phyloP scores from a whole-genome alignment of 2,329 filamentous ascomycete genomes.

The Fusarium guadeloupense region DNA sequence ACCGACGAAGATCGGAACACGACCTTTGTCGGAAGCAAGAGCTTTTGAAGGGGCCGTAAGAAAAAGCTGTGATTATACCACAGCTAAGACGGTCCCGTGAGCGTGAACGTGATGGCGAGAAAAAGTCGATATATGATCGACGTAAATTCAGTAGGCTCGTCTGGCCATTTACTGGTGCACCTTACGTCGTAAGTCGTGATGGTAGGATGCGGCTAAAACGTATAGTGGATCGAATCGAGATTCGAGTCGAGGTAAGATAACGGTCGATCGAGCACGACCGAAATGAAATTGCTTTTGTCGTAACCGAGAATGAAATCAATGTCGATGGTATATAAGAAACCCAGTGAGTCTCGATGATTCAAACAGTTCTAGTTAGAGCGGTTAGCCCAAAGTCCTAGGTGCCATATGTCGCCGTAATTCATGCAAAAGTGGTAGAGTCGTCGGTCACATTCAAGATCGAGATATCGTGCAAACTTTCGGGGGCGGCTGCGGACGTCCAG shows the following conservation, averaged over 20 bases:
- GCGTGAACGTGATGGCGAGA: slow-evolving; percentile 5
- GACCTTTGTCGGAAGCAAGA: slow-evolving; percentile 51
- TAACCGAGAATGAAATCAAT: slow-evolving; percentile 18
- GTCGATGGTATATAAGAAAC: slow-evolving; percentile 18
- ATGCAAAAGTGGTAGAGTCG: neutral
- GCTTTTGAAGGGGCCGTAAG: slow-evolving; percentile 31
- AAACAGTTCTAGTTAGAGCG: slow-evolving; percentile 7
- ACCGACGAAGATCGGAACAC: slow-evolving; percentile 52
- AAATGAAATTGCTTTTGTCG: slow-evolving; percentile 24
- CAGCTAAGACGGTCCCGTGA: slow-evolving; percentile 26
- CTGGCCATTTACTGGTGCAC: slow-evolving; percentile 49
- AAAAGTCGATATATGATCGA: slow-evolving; percentile 24
- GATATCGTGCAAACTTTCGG: neutral
- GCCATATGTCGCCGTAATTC: neutral
- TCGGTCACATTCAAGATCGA: neutral
- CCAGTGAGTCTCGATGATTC: slow-evolving; percentile 11
- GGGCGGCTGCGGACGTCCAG: neutral
- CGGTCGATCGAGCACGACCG: slow-evolving; percentile 9
- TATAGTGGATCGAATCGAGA: slow-evolving; percentile 11
- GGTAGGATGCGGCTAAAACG: slow-evolving; percentile 29
- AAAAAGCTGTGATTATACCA: slow-evolving; percentile 24
- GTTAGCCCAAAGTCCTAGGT: slow-evolving; percentile 8
- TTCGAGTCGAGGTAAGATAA: slow-evolving; percentile 7
- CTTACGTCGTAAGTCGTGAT: slow-evolving; percentile 25
- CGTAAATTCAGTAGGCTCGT: slow-evolving; percentile 39